Conservation (phyloP, 148 eudicot genomes). For the Mesembryanthemum crystallinum region DNA sequence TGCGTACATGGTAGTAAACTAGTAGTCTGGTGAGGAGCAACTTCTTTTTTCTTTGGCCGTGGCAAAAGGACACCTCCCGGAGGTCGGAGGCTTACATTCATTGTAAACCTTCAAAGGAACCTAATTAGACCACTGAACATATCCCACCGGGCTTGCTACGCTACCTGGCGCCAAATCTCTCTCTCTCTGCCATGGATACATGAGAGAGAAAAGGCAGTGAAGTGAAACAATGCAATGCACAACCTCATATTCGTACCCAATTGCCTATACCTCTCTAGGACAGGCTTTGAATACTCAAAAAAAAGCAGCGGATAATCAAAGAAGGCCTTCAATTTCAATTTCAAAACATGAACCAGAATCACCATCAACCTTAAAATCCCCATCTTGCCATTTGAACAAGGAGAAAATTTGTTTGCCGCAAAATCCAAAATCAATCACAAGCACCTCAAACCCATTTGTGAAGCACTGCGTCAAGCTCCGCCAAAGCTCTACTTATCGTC, state of each 20-base stretch:
- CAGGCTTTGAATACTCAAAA: background rate
- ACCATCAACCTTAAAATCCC: conserved; percentile 2
- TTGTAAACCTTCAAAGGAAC: no score
- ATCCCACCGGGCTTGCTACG: no score
- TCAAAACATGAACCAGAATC: background rate
- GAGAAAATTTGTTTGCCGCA: conserved; percentile 1
- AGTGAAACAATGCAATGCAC: conserved; percentile 25
- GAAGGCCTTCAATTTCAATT: background rate
- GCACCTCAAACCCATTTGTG: conserved; percentile 83
- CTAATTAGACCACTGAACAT: no score
- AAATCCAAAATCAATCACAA: conserved; percentile 52
- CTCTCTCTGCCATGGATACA: background rate
- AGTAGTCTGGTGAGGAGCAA: no score
- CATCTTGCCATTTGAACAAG: background rate
- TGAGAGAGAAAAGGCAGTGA: background rate
- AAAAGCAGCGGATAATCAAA: conserved; percentile 11
- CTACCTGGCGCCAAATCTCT: background rate
- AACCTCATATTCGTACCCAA: conserved; percentile 19
- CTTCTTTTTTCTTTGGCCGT: no score
- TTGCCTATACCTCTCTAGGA: conserved; percentile 11
- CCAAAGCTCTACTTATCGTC: conserved; percentile 80
- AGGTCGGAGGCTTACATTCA: no score
- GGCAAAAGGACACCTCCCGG: no score
- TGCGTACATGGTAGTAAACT: no score
- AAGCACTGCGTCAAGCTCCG: conserved; percentile 93